Percentiles rank a stretch among this genome's conserved stretches.
These are phyloP conservation scores for Rhodotorula graminis DNA, from an alignment of 768 basidiomycete genomes.

Conservation along the genomic window DNA sequence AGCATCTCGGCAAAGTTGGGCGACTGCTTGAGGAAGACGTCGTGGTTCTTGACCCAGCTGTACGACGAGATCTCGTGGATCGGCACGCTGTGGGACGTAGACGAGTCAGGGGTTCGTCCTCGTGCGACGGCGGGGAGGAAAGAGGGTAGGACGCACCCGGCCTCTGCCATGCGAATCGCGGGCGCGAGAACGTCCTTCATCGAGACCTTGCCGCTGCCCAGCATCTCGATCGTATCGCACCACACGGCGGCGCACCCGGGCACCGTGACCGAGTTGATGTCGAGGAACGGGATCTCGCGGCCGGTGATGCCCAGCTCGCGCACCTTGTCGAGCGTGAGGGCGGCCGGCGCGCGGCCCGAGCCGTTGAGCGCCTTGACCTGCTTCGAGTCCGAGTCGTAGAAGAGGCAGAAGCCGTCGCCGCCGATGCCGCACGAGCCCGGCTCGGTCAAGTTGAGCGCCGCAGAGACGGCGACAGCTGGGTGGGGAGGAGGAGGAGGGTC, in stretches of 20 bases:
- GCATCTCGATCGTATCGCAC: conserved; percentile 76
- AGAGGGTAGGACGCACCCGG: conserved; percentile 58
- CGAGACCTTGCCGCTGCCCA: conserved; percentile 69
- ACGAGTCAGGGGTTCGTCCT: too few relatives aligned
- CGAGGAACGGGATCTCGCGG: conserved; percentile 64
- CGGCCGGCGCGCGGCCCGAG: conserved; percentile 78
- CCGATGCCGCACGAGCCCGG: conserved; percentile 77
- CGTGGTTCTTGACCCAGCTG: conserved; percentile 53
- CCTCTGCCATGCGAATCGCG: conserved; percentile 84
- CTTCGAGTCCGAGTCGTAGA: conserved; percentile 77
- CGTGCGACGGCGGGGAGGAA: background rate
- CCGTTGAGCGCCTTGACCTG: conserved; percentile 84
- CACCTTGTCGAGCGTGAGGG: conserved; percentile 68
- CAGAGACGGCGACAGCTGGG: conserved; percentile 83
- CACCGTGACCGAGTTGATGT: conserved; percentile 62
- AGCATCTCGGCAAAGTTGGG: conserved; percentile 83
- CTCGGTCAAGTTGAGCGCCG: conserved; percentile 86
- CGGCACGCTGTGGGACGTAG: conserved; percentile 59
- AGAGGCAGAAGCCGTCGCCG: conserved; percentile 53
- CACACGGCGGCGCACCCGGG: conserved; percentile 89
- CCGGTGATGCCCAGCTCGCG: conserved; percentile 65
- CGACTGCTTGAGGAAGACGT: conserved; percentile 45
- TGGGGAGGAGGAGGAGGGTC: conserved; percentile 57
- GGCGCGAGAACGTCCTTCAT: conserved; percentile 74
- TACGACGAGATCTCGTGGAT: conserved; percentile 73